Conservation (phyloP, 768 basidiomycete genomes). For the Mycena polygramma region DNA sequence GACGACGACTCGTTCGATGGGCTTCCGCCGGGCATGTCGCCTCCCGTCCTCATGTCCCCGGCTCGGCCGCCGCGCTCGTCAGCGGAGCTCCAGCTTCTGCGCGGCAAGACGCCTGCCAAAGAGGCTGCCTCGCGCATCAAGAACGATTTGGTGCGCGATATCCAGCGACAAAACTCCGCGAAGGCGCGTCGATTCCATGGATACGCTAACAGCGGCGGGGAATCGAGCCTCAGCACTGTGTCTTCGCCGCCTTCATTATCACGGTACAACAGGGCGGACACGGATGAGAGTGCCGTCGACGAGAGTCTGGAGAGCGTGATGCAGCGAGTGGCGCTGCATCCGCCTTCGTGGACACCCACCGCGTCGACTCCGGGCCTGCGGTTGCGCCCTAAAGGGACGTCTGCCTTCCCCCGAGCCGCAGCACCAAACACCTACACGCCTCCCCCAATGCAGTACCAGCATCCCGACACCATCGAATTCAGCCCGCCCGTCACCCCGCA, state of each 20-base stretch:
- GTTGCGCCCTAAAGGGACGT: constrained; percentile 45
- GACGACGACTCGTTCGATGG: constrained; percentile 68
- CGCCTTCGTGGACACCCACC: constrained; percentile 47
- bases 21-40: constrained; percentile 69
- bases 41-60: constrained; percentile 69
- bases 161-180: constrained; percentile 55
- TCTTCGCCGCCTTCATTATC: constrained; percentile 80
- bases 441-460: constrained; percentile 25
- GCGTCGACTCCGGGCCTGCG: constrained; percentile 46
- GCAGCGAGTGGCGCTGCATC: constrained; percentile 66
- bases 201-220: constrained; percentile 50
- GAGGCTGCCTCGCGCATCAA: constrained; percentile 80
- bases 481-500: constrained; percentile 26
- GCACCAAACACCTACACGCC: constrained; percentile 2
- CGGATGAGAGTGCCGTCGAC: constrained; percentile 63
- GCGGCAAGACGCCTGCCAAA: constrained; percentile 77
- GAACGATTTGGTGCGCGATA: constrained; percentile 70
- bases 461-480: constrained; percentile 3
- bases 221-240: constrained; percentile 78
- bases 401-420: constrained; percentile 20
- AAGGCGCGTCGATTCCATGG: constrained; percentile 44
- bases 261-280: constrained; percentile 66
- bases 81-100: constrained; percentile 60
- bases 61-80: constrained; percentile 64
- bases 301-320: constrained; percentile 80